A percentile compares a stretch with the other conserved stretches of the same genome.
Conservation (phyloP, 306 rosid species). For the Ormosia emarginata region DNA sequence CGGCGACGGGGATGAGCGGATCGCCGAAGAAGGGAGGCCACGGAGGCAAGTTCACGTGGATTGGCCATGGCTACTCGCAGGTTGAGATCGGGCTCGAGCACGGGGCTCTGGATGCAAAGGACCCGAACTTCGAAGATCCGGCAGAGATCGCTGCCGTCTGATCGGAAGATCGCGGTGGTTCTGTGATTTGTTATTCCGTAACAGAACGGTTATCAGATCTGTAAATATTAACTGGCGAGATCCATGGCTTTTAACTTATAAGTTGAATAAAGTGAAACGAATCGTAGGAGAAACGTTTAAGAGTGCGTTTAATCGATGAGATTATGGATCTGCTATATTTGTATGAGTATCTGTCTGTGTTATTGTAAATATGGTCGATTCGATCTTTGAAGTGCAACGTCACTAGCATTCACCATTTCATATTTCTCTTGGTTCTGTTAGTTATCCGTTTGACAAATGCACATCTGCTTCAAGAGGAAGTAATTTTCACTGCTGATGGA, state of each 20-base stretch:
- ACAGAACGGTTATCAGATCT: background rate
- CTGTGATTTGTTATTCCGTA: background rate
- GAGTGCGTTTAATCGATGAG: background rate
- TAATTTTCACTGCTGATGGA: too few relatives aligned
- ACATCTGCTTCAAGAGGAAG: too few relatives aligned
- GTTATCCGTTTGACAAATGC: too few relatives aligned
- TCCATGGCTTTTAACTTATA: background rate
- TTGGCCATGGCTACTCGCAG: constrained; percentile 46
- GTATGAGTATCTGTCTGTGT: background rate
- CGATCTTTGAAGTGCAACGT: background rate
- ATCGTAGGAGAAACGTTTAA: background rate
- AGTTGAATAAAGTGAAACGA: background rate
- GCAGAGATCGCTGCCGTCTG: constrained; percentile 44
- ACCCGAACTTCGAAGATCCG: constrained; percentile 81
- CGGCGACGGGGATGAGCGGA: constrained; percentile 79
- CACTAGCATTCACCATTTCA: background rate
- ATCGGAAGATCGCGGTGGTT: constrained; percentile 4
- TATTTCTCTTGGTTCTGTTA: too few relatives aligned
- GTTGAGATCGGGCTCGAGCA: constrained; percentile 45
- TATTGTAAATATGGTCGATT: background rate
- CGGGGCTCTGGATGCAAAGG: constrained; percentile 54
- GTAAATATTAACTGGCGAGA: background rate
- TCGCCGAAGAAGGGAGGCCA: constrained; percentile 95
- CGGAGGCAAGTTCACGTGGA: constrained; percentile 95
- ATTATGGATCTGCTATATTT: background rate